Conservation (phyloP, 768 basidiomycete species). For the Boletus fagicola region DNA sequence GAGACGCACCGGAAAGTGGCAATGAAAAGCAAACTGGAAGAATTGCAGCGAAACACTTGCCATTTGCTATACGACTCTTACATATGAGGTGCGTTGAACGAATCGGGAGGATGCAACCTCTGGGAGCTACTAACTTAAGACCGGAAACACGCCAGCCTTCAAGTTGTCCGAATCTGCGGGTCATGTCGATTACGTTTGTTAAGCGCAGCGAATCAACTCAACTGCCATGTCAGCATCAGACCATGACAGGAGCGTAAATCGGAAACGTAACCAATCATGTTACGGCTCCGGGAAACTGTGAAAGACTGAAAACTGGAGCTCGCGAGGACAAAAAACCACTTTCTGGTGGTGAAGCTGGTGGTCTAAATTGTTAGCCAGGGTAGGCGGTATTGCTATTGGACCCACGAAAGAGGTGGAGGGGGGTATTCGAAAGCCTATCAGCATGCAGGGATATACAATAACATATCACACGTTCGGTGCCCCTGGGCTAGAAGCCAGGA, state of each 20-base stretch:
- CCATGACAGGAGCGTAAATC: not conserved
- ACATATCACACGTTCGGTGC: not conserved
- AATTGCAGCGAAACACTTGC: not conserved
- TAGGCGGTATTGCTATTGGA: not conserved
- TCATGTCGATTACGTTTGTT: not conserved
- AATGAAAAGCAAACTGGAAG: not conserved
- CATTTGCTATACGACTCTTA: not conserved
- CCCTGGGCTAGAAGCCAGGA: conserved; percentile 15
- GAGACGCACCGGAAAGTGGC: not conserved
- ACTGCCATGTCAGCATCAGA: not conserved
- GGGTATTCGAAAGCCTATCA: not conserved
- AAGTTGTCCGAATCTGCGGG: not conserved
- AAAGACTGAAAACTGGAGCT: not conserved
- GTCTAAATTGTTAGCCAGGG: not conserved
- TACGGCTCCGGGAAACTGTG: not conserved
- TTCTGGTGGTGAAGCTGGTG: not conserved
- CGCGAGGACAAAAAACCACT: not conserved
- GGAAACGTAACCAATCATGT: not conserved
- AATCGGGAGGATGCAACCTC: not conserved
- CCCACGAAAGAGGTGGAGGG: not conserved
- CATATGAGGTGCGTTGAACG: not conserved
- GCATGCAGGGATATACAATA: not conserved
- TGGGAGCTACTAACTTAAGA: too few relatives aligned
- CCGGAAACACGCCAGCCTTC: not conserved
- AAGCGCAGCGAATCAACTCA: not conserved